Conservation (phyloP, 2,329 filamentous ascomycete species). For the Cladosporium colombiae region DNA sequence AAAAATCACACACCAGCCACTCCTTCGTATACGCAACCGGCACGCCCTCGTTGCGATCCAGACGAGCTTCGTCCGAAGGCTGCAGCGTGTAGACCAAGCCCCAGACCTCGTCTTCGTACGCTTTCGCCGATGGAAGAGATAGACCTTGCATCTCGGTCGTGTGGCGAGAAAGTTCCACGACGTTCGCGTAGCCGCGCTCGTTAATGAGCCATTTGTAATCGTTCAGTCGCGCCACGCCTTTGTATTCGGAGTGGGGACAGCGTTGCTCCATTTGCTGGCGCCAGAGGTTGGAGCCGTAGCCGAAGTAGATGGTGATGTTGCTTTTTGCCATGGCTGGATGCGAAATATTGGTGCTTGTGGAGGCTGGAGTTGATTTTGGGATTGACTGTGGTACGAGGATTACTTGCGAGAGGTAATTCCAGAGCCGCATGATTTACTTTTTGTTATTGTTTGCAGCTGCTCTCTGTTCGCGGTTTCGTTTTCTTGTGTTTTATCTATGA, state of each 20-base stretch:
- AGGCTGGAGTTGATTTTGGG: not conserved
- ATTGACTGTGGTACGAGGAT: conserved; percentile 5
- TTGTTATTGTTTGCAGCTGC: not conserved
- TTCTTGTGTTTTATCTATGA: not conserved
- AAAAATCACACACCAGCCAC: conserved; percentile 47
- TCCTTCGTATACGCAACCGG: conserved; percentile 62
- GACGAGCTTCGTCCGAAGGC: conserved; percentile 50
- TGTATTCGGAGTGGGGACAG: conserved; percentile 57
- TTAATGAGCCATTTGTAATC: conserved; percentile 68
- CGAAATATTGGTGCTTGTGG: not conserved
- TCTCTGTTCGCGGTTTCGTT: not conserved
- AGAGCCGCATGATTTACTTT: conserved; percentile 1
- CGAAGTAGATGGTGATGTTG: conserved; percentile 61
- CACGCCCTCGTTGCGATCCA: conserved; percentile 65
- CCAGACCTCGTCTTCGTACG: conserved; percentile 50
- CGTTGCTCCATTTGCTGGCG: conserved; percentile 63
- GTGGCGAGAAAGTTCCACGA: conserved; percentile 45
- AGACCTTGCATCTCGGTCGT: not conserved
- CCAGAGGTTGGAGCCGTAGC: conserved; percentile 71
- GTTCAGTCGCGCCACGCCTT: conserved; percentile 59
- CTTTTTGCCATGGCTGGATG: conserved; percentile 11
- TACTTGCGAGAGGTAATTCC: conserved; percentile 16
- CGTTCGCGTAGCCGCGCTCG: conserved; percentile 66
- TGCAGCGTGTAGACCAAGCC: conserved; percentile 59
- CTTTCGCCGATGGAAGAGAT: not conserved